phyloP scores from a whole-genome alignment of 2,329 filamentous ascomycete genomes.

The Pseudogymnoascus sp. region DNA sequence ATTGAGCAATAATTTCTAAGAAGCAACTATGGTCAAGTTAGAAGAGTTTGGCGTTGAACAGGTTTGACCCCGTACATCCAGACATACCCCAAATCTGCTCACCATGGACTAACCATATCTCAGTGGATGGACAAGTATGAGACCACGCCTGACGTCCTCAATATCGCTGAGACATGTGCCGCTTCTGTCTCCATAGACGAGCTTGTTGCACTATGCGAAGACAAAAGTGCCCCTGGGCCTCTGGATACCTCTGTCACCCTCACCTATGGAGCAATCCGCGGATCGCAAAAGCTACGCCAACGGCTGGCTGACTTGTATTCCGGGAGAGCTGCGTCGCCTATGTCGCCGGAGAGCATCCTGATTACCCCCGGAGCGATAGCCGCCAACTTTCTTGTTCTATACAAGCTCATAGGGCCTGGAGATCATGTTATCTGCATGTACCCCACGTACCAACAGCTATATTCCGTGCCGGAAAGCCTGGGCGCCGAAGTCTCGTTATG shows the following conservation, averaged over 20 bases:
- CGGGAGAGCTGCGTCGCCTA: conserved; percentile 38
- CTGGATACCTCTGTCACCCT: conserved; percentile 50
- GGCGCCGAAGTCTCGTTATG: conserved; percentile 73
- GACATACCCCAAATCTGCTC: not conserved
- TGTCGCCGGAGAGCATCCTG: conserved; percentile 56
- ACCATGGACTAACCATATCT: conserved; percentile 9
- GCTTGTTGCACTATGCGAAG: conserved; percentile 49
- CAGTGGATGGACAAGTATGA: conserved; percentile 59
- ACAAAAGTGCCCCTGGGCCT: conserved; percentile 36
- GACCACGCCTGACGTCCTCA: conserved; percentile 47
- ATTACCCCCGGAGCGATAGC: conserved; percentile 74
- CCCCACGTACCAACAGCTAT: conserved; percentile 81
- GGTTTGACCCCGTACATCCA: not conserved
- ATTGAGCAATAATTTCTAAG: not conserved
- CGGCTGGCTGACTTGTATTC: conserved; percentile 60
- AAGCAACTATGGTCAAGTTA: conserved; percentile 32
- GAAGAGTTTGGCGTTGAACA: conserved; percentile 29
- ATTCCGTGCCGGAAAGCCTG: conserved; percentile 62
- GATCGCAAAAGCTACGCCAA: conserved; percentile 52
- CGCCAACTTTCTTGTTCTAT: conserved; percentile 76
- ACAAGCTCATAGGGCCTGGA: conserved; percentile 59
- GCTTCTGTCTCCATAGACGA: conserved; percentile 66
- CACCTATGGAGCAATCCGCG: conserved; percentile 66
- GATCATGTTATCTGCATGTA: conserved; percentile 84
- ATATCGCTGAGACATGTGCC: conserved; percentile 73